Conservation (phyloP, 2,329 filamentous ascomycete genomes). For the Verticillium dahliae region DNA sequence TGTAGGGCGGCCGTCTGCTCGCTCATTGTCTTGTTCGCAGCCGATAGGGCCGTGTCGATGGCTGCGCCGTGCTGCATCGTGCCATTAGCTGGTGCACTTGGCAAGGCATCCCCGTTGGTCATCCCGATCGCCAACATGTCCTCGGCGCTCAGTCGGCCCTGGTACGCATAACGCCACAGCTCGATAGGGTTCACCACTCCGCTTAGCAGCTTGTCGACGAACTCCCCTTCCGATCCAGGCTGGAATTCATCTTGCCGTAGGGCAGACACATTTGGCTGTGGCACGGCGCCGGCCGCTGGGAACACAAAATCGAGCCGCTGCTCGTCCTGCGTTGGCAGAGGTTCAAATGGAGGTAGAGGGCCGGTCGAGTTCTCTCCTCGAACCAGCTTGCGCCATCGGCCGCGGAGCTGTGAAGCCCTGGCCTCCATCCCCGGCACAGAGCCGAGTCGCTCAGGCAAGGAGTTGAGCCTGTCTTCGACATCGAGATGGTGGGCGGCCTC, state of each 20-base stretch:
- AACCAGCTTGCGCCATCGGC: slow-evolving; percentile 46
- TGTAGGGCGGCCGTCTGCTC: not conserved
- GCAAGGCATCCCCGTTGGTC: not conserved
- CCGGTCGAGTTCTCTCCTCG: slow-evolving; percentile 19
- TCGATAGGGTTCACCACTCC: not conserved
- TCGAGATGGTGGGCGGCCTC: slow-evolving; percentile 44
- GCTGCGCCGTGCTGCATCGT: not conserved
- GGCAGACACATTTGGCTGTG: not conserved
- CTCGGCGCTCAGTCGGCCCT: not conserved
- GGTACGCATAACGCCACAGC: slow-evolving; percentile 11
- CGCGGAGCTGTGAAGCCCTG: slow-evolving; percentile 35
- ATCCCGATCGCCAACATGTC: not conserved
- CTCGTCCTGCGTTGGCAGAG: not conserved
- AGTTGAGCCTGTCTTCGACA: slow-evolving; percentile 36
- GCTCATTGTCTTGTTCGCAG: not conserved
- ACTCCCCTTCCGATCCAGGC: slow-evolving; percentile 1
- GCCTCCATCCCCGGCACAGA: slow-evolving; percentile 39
- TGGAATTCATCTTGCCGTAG: not conserved
- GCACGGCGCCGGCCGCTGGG: not conserved
- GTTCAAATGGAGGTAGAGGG: slow-evolving; percentile 14
- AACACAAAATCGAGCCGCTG: not conserved
- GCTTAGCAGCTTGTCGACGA: slow-evolving; percentile 3
- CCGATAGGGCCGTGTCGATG: not conserved
- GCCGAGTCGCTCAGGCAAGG: slow-evolving; percentile 38
- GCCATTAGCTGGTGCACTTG: not conserved